These are phyloP conservation scores for Lojkania enalia DNA, from an alignment of 2,329 filamentous ascomycete genomes.

Conservation along the genomic window DNA sequence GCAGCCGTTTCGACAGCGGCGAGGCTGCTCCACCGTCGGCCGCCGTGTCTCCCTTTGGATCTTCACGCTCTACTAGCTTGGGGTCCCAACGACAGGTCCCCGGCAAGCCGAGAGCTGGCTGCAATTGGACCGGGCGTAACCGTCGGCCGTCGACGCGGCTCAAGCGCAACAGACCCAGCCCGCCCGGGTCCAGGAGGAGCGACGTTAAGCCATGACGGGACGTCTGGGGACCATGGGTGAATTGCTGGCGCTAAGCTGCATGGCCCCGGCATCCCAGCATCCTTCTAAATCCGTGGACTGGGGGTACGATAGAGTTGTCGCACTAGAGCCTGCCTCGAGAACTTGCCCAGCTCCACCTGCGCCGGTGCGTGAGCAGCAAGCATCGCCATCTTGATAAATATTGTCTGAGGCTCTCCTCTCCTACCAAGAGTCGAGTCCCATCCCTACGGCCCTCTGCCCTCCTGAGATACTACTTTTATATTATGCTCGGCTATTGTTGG, in stretches of 20 bases:
- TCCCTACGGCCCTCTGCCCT: conserved; percentile 2
- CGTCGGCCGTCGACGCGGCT: conserved; percentile 36
- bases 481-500: conserved; percentile 19
- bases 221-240: conserved; percentile 16
- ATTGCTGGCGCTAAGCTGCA: conserved; percentile 28
- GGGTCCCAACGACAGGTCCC: conserved; percentile 37
- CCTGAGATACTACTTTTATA: conserved; percentile 3
- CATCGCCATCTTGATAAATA: conserved; percentile 28
- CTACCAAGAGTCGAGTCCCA: too few relatives aligned
- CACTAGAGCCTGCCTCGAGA: conserved; percentile 29
- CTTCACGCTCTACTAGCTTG: conserved; percentile 9
- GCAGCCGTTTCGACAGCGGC: conserved; percentile 4
- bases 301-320: conserved; percentile 40
- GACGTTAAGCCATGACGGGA: conserved; percentile 12
- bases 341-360: conserved; percentile 17
- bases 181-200: conserved; percentile 16
- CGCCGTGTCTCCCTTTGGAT: conserved; percentile 9
- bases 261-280: conserved; percentile 21
- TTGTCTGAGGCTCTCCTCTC: conserved; percentile 18
- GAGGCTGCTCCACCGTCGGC: conserved; percentile 8
- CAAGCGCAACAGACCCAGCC: conserved; percentile 30
- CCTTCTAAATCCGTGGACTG: conserved; percentile 30
- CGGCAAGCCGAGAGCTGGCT: conserved; percentile 23
- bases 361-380: conserved; percentile 16
- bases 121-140: conserved; percentile 41